Evolutionary conservation across 2,329 filamentous ascomycete species (phyloP), one percentile per base, ranked within the genome.

Genomic region (Pezicula rhizophila): DNA sequence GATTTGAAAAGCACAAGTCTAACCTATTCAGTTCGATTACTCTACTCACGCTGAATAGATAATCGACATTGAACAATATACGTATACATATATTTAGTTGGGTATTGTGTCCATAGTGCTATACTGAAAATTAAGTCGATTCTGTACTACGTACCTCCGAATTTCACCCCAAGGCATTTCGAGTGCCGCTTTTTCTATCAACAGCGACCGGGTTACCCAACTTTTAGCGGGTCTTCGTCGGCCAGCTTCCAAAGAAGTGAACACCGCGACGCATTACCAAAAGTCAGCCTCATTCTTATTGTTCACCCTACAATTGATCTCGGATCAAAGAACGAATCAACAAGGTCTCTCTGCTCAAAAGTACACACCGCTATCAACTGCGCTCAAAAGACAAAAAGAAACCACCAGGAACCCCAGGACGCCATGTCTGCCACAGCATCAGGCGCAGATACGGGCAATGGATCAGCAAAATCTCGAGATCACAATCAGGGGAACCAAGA

Each of bases 401-500:
- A 31, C 28, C 4, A 31, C 28, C 12, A 31, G 3, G 1, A 4
- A 1, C 28, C 28, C 28, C 4, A 12, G 4, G 47, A n/a, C 51
- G 48, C 54, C 52, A 65, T 64, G 61, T 55, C 62, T 39, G 50
- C 66, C 48, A 72, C 67, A 57, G 62, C 71, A 25, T 70, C 66
- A 47, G 72, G 73, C 55, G 60, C 70, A 45, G 66, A 72, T 60
- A 57, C 62, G 41, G 60, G 57, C 37, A 60, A 64, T 56, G 56
- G 53, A 53, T 63, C 66, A 48, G 69, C 69, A 43, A 59, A 58
- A 52, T 60, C 57, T 49, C 72, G 74, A 51, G 66, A 70, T 45
- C 78, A 82, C 61, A 75, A 80, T 60, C 78, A 82, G 57, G 78
- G 78, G 55, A 76, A 74, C 57, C 70, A 74, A 45, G 73, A 75